Evolutionary conservation across 2,329 filamentous ascomycete species (phyloP).

Genomic region (Aureobasidium sp.): DNA sequence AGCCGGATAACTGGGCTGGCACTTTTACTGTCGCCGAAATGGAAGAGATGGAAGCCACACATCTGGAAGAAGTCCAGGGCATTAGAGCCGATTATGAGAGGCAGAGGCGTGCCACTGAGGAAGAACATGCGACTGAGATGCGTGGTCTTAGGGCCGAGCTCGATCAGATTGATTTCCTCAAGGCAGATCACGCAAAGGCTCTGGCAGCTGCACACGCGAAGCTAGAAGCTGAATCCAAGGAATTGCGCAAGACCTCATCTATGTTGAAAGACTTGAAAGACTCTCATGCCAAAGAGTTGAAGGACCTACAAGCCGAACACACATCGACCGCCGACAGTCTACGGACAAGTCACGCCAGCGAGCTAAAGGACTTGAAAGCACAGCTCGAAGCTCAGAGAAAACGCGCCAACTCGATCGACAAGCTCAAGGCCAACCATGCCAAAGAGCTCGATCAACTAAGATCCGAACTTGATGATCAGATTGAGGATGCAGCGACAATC

Average conservation of each 20-base stretch:
- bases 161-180: background rate
- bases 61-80: conserved; percentile 11
- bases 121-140: conserved; percentile 13
- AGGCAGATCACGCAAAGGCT: conserved; percentile 1
- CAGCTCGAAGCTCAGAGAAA: conserved; percentile 24
- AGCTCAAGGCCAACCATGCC: conserved; percentile 13
- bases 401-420: conserved; percentile 3
- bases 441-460: conserved; percentile 3
- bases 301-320: background rate
- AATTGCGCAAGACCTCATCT: background rate
- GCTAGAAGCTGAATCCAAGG: background rate
- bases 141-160: background rate
- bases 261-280: background rate
- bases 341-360: conserved; percentile 19
- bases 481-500: background rate
- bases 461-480: conserved; percentile 6
- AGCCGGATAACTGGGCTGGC: conserved; percentile 2
- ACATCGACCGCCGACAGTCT: background rate
- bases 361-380: conserved; percentile 22
- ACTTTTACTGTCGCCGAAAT: conserved; percentile 9
- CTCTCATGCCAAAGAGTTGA: conserved; percentile 7
- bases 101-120: conserved; percentile 12
- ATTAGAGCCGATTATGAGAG: conserved; percentile 11
- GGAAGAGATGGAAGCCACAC: conserved; percentile 14
- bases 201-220: background rate